Conservation (phyloP, 805 yeast species). For the Yamadazyma philogaea region DNA sequence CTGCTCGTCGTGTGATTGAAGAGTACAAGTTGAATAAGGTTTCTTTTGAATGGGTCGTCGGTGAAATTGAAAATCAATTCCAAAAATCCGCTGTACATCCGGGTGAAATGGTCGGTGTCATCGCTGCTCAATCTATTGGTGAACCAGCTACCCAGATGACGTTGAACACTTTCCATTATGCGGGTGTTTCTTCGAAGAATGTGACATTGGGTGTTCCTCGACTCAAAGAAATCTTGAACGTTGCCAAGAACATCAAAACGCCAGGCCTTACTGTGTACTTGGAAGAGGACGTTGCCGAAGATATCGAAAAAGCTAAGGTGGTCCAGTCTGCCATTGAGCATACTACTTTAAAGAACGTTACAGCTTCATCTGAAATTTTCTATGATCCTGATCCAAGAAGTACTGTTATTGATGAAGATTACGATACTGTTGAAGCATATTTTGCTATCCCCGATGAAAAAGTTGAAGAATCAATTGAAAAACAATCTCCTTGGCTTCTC, state of each 20-base stretch:
- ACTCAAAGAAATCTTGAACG: conserved; percentile 95
- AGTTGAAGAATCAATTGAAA: conserved; percentile 88
- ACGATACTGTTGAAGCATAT: conserved; percentile 95
- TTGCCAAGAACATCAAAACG: conserved; percentile 98
- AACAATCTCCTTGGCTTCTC: conserved; percentile 96
- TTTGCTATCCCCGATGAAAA: conserved; percentile 98
- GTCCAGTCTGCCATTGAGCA: conserved; percentile 97
- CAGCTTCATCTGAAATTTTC: conserved; percentile 95
- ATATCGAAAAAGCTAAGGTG: conserved; percentile 90
- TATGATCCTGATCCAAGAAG: conserved; percentile 98
- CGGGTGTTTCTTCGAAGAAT: conserved; percentile 95
- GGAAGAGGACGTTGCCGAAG: conserved; percentile 73
- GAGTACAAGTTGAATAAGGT: conserved; percentile 80
- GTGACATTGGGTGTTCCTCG: conserved; percentile 98
- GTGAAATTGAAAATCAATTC: conserved; percentile 92
- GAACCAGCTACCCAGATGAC: conserved; percentile 99
- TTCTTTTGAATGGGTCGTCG: conserved; percentile 94
- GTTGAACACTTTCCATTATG: conserved; percentile 94
- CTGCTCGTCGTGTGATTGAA: conserved; percentile 85
- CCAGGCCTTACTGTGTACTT: conserved; percentile 97
- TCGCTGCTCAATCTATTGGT: conserved; percentile 97
- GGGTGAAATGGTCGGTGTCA: conserved; percentile 98
- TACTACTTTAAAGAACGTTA: conserved; percentile 89
- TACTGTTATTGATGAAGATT: conserved; percentile 95
- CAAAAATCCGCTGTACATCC: conserved; percentile 90